Conservation (phyloP, 306 rosid genomes). For the Mucuna pruriens region DNA sequence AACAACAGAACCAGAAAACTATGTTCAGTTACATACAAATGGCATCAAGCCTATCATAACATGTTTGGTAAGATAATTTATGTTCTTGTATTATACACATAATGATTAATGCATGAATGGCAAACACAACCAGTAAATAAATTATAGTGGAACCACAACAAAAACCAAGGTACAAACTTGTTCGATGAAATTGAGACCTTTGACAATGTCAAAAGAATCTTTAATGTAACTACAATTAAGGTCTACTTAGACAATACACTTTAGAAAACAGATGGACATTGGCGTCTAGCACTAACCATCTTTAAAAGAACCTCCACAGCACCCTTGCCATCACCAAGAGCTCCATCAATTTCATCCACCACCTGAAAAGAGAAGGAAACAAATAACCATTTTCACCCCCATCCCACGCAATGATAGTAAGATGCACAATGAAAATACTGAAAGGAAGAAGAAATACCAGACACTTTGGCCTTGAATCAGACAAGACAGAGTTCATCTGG, state of each 20-base stretch:
- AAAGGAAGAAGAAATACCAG: conserved; percentile 63
- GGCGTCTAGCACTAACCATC: conserved; percentile 65
- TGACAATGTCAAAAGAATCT: not conserved
- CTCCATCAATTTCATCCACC: conserved; percentile 97
- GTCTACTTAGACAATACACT: conserved; percentile 15
- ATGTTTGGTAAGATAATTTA: not conserved
- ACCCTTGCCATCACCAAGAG: conserved; percentile 94
- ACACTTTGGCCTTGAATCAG: conserved; percentile 80
- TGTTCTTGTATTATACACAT: conserved; percentile 2
- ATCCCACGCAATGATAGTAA: conserved; percentile 6
- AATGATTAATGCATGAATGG: conserved; percentile 13
- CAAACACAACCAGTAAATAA: conserved; percentile 13
- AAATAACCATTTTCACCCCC: conserved; percentile 13
- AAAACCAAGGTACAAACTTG: conserved; percentile 25
- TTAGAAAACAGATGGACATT: conserved; percentile 5
- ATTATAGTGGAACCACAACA: conserved; percentile 11
- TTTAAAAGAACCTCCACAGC: conserved; percentile 93
- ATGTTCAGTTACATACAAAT: conserved; percentile 8
- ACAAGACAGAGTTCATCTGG: conserved; percentile 81
- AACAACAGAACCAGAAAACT: conserved; percentile 15
- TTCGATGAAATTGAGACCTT: conserved; percentile 24
- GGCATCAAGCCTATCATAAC: conserved; percentile 14
- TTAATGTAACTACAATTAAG: conserved; percentile 15
- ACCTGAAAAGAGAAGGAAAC: conserved; percentile 55
- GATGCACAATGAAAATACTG: conserved; percentile 12